phyloP scores from a whole-genome alignment of 192 early-diverging fungal species.

The Coemansia sp. region DNA sequence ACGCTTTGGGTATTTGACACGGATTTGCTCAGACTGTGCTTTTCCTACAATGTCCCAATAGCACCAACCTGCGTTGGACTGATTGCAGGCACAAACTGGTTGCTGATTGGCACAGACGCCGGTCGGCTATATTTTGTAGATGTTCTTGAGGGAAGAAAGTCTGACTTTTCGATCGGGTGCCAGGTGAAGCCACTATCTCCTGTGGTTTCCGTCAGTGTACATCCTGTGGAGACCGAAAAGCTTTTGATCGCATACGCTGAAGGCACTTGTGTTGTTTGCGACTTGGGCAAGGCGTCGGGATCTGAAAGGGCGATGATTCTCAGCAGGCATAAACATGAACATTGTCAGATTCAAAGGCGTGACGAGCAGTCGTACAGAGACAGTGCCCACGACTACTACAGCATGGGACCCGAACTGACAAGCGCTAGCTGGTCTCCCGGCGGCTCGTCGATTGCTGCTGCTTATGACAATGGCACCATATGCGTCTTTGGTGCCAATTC shows the following conservation, averaged over 20 bases:
- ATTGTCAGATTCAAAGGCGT: constrained; percentile 4
- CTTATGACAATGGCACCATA: constrained; percentile 38
- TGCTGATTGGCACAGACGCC: constrained; percentile 39
- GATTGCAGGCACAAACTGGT: constrained; percentile 42
- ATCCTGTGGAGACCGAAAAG: constrained; percentile 44
- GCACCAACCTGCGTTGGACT: constrained; percentile 30
- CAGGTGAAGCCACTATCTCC: constrained; percentile 10
- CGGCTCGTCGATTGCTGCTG: constrained; percentile 25
- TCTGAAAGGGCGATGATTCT: constrained; percentile 27
- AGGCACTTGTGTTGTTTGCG: constrained; percentile 38
- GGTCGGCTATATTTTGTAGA: constrained; percentile 56
- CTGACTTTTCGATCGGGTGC: constrained; percentile 47
- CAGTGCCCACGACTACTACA: neutral
- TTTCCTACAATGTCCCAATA: constrained; percentile 32
- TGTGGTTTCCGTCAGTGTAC: constrained; percentile 31
- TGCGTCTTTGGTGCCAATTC: constrained; percentile 27
- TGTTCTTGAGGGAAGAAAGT: constrained; percentile 30
- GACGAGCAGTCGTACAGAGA: neutral
- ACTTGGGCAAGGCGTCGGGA: constrained; percentile 34
- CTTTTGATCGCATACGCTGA: constrained; percentile 41
- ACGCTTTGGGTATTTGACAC: constrained; percentile 43
- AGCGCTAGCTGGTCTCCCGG: constrained; percentile 46
- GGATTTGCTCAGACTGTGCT: constrained; percentile 24
- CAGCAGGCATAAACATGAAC: constrained; percentile 27
- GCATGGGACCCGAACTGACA: constrained; percentile 13